Conservation (phyloP, 352 stramenopile genomes). For the Phytopythium oedochilum region DNA sequence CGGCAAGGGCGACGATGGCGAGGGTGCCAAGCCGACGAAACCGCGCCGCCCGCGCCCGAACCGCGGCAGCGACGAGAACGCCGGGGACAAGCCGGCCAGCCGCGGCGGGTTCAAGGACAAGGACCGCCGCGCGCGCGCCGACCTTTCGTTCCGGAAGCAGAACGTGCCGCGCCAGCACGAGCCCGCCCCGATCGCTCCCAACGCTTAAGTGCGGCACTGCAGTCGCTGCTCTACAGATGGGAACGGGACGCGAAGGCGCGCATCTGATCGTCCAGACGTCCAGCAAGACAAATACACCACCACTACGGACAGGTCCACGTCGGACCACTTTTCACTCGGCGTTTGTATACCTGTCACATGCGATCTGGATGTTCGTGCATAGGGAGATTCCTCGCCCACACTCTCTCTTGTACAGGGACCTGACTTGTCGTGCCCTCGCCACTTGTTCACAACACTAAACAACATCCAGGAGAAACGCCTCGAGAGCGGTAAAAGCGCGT, state of each 20-base stretch:
- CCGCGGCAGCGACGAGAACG: slow-evolving; percentile 24
- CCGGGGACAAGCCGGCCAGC: slow-evolving; percentile 12
- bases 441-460: too few species aligned
- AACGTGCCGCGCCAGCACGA: slow-evolving; percentile 16
- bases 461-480: not conserved
- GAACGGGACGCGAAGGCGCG: not conserved
- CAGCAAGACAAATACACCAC: not conserved
- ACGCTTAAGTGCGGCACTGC: slow-evolving; percentile 10
- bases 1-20: slow-evolving; percentile 22
- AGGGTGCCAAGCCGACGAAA: slow-evolving; percentile 19
- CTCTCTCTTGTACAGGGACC: not conserved
- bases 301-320: not conserved
- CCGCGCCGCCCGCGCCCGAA: slow-evolving; percentile 25
- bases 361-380: not conserved
- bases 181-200: slow-evolving; percentile 22
- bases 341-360: not conserved
- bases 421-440: not conserved
- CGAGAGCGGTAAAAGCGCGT: not conserved
- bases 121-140: slow-evolving; percentile 28
- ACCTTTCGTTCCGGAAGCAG: slow-evolving; percentile 36
- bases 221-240: not conserved
- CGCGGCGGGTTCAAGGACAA: slow-evolving; percentile 26
- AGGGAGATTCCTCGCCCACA: not conserved
- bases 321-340: not conserved
- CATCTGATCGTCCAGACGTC: not conserved